Evolutionary conservation across 2,329 filamentous ascomycete genomes (phyloP), one percentile per base, ranked within the genome.

Genomic region (Sarocladium brachiariae): DNA sequence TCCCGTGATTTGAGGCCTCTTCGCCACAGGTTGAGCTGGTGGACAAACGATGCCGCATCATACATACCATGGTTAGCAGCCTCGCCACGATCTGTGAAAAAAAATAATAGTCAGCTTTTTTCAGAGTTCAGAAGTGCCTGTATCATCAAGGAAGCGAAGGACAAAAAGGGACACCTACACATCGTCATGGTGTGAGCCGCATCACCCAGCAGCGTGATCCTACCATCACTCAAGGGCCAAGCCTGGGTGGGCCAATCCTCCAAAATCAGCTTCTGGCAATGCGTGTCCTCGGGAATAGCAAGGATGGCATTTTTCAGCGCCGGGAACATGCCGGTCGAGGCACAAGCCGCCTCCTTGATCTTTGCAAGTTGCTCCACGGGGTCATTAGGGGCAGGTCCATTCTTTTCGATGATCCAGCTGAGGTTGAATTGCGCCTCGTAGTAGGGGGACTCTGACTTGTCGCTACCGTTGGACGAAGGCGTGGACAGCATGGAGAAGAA

Each of bases 1-100:
- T 45, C 21, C 10, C 39, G 39, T 3, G 39, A 27, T n/a, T 45
- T 45, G 21, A 27, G 10, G 9, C 39, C 39, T 24, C 30, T 45
- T 10, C 39, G 39, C 39, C 39, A 45, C 4, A 45, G 39, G 24
- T 45, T 45, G 39, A 45, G 39, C 18, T 45, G 39, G 18, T 45
- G 39, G 4, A 45, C 39, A 45, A 45, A 45, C 9, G 39, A 9
- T 9, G 39, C 39, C 9, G 39, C 39, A 45, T 45, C 39, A n/a
- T 45, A 45, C 39, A 45, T 45, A 24, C 39, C 39, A n/a, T 45
- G 39, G 39, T 45, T 45, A 4, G 39, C 39, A 27, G 39, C 39
- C 23, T 45, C 39, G 9, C 39, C 39, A 16, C 39, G 39, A 16
- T 45, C 39, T 45, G n/a, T n/a, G n/a, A n/a, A n/a, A n/a, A n/a